These are phyloP conservation scores for Triangularia setosa DNA, from an alignment of 2,329 filamentous ascomycete species.

Conservation along the genomic window DNA sequence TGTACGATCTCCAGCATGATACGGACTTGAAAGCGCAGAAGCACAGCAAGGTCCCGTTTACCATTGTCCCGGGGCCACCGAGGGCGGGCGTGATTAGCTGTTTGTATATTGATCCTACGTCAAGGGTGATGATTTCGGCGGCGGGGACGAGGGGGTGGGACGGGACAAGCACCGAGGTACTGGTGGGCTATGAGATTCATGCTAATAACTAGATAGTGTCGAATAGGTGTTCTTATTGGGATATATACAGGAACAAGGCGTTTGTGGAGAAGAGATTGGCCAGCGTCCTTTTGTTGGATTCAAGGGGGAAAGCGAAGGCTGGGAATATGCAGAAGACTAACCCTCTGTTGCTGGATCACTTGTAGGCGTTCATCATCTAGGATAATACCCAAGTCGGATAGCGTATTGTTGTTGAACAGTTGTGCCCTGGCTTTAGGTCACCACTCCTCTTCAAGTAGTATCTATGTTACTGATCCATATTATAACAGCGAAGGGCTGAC, in stretches of 20 bases:
- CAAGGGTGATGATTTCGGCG: conserved; percentile 85
- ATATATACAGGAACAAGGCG: not conserved
- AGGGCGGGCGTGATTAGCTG: conserved; percentile 82
- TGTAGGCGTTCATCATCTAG: not conserved
- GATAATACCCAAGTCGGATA: not conserved
- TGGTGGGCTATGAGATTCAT: conserved; percentile 90
- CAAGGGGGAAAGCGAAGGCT: not conserved
- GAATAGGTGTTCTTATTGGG: not conserved
- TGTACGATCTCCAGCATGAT: conserved; percentile 76
- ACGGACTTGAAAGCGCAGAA: conserved; percentile 52
- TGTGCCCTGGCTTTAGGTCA: not conserved
- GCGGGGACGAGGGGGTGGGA: conserved; percentile 96
- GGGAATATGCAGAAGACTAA: not conserved
- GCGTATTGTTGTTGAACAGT: not conserved
- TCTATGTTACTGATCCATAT: not conserved
- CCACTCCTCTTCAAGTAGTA: not conserved
- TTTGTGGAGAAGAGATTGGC: not conserved
- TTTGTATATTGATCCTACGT: conserved; percentile 82
- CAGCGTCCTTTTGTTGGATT: not conserved
- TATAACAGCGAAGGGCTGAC: not conserved
- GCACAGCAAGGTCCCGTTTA: conserved; percentile 81
- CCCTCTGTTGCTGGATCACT: not conserved
- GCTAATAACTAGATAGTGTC: conserved; percentile 18
- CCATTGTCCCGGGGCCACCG: conserved; percentile 87
- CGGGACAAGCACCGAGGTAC: conserved; percentile 79